Evolutionary conservation across 2,329 filamentous ascomycete species (phyloP), one percentile per base, ranked within the genome.

Genomic region (Alternaria ethzedia): DNA sequence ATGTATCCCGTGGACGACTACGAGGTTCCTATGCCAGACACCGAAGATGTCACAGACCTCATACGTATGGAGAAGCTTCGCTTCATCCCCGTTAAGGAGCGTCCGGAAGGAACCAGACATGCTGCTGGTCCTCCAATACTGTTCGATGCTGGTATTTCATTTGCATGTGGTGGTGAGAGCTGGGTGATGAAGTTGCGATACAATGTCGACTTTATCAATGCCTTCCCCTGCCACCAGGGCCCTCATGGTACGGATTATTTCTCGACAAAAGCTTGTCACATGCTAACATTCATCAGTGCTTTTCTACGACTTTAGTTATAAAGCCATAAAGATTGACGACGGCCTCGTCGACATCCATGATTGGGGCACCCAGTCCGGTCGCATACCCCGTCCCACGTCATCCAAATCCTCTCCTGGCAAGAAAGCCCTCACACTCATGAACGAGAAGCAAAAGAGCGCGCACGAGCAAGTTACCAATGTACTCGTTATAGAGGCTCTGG

Each of bases 401-500:
- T 68, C 74, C 21, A 76, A 71, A 36, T 78, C 77, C 3, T 78
- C 76, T 1, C 74, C 77, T 1, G 71, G 67, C 2, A 79, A 76
- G 50, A 75, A 76, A 25, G 73, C 77, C 1, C 56, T 72, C 8
- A 70, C 71, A n/a, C 69, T 78, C 21, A 69, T 72, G 15, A 68
- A 65, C 3, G 65, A 66, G 8, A 50, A 52, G 13, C 59, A 26
- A 20, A 74, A 74, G 17, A 63, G 66, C 11, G 76, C 77, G 3
- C 74, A 78, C 51, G 69, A 76, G 59, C 75, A 78, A 32, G 71
- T 87, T 25, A 90, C 91, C 68, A 86, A 87, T 69, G 90, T 94
- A 4, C 82, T 94, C 9, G 89, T 90, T 5, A 85, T 93, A 13
- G 90, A 93, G 79, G 89, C 90, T 0, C 89, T 91, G 75, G 91